These are phyloP conservation scores for Lipomyces yamanashiensis DNA, from an alignment of 805 yeast species.

Conservation along the genomic window DNA sequence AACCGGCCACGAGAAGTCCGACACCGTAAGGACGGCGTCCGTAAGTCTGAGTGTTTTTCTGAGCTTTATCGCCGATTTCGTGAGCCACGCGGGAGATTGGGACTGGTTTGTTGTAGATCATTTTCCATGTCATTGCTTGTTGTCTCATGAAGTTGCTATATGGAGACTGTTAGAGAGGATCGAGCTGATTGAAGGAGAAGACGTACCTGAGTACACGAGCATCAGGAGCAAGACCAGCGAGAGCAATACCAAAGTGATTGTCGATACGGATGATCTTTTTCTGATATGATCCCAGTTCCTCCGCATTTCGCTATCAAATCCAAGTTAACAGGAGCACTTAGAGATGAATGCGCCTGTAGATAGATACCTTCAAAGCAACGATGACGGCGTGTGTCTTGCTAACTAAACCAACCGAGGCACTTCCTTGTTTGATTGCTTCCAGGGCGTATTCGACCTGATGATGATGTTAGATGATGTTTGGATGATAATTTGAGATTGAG, in stretches of 20 bases:
- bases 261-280: constrained; percentile 91
- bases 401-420: constrained; percentile 93
- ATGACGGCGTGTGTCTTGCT: constrained; percentile 86
- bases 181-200: background rate
- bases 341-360: constrained; percentile 25
- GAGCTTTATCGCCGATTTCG: constrained; percentile 94
- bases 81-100: constrained; percentile 81
- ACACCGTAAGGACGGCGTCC: constrained; percentile 99
- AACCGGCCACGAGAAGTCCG: constrained; percentile 86
- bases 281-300: constrained; percentile 95
- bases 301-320: constrained; percentile 72
- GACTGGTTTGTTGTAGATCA: constrained; percentile 85
- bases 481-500: no score
- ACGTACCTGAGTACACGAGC: constrained; percentile 74
- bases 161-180: background rate
- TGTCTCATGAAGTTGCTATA: constrained; percentile 80
- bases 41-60: constrained; percentile 91
- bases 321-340: background rate
- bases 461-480: no score
- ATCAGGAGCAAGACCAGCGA: constrained; percentile 98
- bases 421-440: constrained; percentile 97
- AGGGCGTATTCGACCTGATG: constrained; percentile 73
- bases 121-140: constrained; percentile 84
- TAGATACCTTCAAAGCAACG: constrained; percentile 73
- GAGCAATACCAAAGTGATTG: constrained; percentile 89